Conservation (phyloP, 108 stramenopile species). For the Hondaea fermentalgiana region DNA sequence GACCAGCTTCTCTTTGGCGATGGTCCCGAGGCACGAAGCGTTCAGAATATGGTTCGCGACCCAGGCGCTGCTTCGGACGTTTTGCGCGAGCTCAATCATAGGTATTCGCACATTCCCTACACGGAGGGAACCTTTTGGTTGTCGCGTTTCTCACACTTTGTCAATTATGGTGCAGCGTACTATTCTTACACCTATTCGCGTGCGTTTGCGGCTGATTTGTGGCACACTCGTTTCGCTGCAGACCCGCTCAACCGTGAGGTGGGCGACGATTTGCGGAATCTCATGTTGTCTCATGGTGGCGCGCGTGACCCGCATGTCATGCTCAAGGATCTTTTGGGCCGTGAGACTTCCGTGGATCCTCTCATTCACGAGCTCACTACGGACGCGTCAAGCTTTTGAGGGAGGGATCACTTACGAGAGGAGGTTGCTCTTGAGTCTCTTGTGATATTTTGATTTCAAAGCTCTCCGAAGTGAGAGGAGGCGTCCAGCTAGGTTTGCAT, state of each 20-base stretch:
- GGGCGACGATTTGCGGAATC: conserved; percentile 33
- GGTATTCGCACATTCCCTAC: conserved; percentile 17
- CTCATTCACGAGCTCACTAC: not conserved
- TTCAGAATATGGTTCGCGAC: not conserved
- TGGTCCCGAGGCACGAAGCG: not conserved
- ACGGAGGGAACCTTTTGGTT: not conserved
- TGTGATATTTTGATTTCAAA: too few species aligned
- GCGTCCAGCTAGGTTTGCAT: too few species aligned
- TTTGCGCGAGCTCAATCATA: not conserved
- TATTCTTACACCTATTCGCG: conserved; percentile 45
- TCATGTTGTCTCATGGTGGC: conserved; percentile 35
- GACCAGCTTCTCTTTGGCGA: conserved; percentile 44
- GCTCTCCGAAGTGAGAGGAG: too few species aligned
- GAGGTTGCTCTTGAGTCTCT: too few species aligned
- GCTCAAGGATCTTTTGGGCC: conserved; percentile 32
- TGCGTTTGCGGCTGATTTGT: conserved; percentile 44
- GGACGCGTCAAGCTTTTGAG: not conserved
- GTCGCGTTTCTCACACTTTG: conserved; percentile 30
- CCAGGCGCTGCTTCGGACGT: not conserved
- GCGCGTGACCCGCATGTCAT: conserved; percentile 36
- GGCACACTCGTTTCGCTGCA: conserved; percentile 35
- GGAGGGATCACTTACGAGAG: too few species aligned
- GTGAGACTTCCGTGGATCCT: not conserved
- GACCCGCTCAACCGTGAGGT: conserved; percentile 36
- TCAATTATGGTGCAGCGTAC: conserved; percentile 41